Evolutionary conservation across 495 filamentous ascomycete genomes (phyloP).

Genomic region (Penicillium antarcticum): DNA sequence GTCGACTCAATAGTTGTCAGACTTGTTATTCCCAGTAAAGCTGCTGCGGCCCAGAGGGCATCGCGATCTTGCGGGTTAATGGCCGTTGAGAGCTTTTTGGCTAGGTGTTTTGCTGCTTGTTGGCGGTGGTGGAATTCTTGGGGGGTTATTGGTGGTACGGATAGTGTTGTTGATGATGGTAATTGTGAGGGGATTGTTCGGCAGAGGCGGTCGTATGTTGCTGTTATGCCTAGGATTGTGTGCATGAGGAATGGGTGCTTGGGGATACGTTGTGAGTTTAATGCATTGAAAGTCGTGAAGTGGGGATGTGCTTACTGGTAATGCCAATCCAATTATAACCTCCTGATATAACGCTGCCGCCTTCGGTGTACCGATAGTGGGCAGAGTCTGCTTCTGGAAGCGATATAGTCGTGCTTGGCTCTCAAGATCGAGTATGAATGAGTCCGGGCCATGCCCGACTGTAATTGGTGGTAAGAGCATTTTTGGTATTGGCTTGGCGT

Average conservation of each 20-base stretch:
- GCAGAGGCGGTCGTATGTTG: constrained; percentile 33
- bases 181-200: not conserved
- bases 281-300: too few relatives aligned
- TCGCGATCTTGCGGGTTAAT: constrained; percentile 33
- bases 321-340: constrained; percentile 7
- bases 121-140: constrained; percentile 34
- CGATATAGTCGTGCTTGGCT: constrained; percentile 24
- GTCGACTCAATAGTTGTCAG: constrained; percentile 30
- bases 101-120: constrained; percentile 28
- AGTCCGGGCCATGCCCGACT: constrained; percentile 12
- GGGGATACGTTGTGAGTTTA: too few relatives aligned
- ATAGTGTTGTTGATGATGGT: not conserved
- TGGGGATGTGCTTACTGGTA: constrained; percentile 6
- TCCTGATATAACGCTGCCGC: constrained; percentile 13
- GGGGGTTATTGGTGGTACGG: not conserved
- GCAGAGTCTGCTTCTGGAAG: constrained; percentile 27
- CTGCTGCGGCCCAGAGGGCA: constrained; percentile 40
- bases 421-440: constrained; percentile 22
- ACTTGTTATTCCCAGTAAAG: constrained; percentile 31
- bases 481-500: not conserved
- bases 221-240: constrained; percentile 30
- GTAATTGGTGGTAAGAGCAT: not conserved
- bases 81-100: constrained; percentile 20
- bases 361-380: constrained; percentile 20
- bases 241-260: constrained; percentile 44